These are phyloP conservation scores for Boletus barrowsii DNA, from an alignment of 768 basidiomycete species.

Conservation along the genomic window DNA sequence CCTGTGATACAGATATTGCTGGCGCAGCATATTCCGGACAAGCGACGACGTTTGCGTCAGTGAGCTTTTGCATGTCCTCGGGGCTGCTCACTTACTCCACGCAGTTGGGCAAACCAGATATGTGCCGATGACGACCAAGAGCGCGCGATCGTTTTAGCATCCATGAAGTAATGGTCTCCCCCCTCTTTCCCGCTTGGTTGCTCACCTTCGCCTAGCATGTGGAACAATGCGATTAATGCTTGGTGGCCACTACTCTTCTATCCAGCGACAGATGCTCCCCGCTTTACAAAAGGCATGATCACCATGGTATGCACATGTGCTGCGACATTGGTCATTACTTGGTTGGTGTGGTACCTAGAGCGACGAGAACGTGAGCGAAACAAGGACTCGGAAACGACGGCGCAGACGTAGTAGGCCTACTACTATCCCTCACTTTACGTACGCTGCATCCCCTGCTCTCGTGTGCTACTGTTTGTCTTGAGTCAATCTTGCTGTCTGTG, in stretches of 20 bases:
- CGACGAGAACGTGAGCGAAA: slow-evolving; percentile 27
- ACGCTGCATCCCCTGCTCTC: too few species aligned
- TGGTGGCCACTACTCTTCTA: slow-evolving; percentile 74
- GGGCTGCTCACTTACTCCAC: slow-evolving; percentile 1
- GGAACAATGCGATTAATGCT: slow-evolving; percentile 65
- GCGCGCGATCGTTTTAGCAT: slow-evolving; percentile 64
- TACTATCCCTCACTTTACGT: neutral
- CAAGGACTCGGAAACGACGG: neutral
- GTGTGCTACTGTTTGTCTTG: too few species aligned
- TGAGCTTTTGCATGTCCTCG: slow-evolving; percentile 2
- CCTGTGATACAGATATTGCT: slow-evolving; percentile 40
- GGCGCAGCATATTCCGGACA: slow-evolving; percentile 74
- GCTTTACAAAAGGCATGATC: slow-evolving; percentile 65
- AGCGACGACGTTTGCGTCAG: slow-evolving; percentile 71
- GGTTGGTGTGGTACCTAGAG: slow-evolving; percentile 56
- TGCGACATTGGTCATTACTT: slow-evolving; percentile 55
- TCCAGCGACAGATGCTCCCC: slow-evolving; percentile 69
- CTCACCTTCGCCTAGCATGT: slow-evolving; percentile 44
- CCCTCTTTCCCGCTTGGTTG: neutral
- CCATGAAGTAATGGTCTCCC: slow-evolving; percentile 59
- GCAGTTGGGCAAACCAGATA: slow-evolving; percentile 77
- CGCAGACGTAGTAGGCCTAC: neutral
- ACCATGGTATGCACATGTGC: slow-evolving; percentile 59
- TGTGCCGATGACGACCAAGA: slow-evolving; percentile 70
- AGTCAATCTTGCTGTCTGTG: too few species aligned